A percentile compares a stretch with the other conserved stretches of the same genome.
Evolutionary conservation across 495 filamentous ascomycete species (phyloP).

Genomic region (Pyrenopolyporus hunteri): DNA sequence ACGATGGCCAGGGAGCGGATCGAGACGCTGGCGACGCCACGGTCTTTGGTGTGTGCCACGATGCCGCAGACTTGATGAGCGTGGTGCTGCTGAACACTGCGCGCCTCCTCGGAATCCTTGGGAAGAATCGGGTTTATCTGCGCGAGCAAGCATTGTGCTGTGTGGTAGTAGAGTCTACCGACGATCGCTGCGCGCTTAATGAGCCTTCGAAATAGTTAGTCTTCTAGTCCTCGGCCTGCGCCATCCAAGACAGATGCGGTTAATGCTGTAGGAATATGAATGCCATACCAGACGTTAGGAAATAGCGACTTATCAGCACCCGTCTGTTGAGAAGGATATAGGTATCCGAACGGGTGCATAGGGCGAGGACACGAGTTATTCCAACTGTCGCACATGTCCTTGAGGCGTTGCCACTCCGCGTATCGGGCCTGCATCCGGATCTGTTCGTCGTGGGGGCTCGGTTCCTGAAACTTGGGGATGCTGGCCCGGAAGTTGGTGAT

Average conservation of each 20-base stretch:
- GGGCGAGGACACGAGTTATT: conserved; percentile 75
- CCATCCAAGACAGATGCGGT: background rate
- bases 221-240: background rate
- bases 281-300: conserved; percentile 80
- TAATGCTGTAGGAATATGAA: background rate
- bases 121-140: conserved; percentile 71
- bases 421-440: conserved; percentile 66
- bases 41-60: conserved; percentile 80
- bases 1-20: conserved; percentile 80
- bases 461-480: conserved; percentile 64
- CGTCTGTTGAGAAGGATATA: conserved; percentile 70
- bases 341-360: conserved; percentile 84
- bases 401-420: conserved; percentile 79
- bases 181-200: conserved; percentile 81
- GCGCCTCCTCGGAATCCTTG: conserved; percentile 69
- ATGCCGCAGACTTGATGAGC: conserved; percentile 87
- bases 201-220: conserved; percentile 60
- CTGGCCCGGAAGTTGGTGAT: conserved; percentile 80
- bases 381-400: conserved; percentile 80
- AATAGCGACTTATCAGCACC: conserved; percentile 70
- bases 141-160: conserved; percentile 76
- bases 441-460: conserved; percentile 65
- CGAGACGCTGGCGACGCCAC: conserved; percentile 76
- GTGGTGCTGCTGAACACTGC: conserved; percentile 69
- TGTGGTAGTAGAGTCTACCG: conserved; percentile 91